Evolutionary conservation across 2,329 filamentous ascomycete species (phyloP), one percentile per base, ranked within the genome.

Genomic region (Colletotrichum liriopes): DNA sequence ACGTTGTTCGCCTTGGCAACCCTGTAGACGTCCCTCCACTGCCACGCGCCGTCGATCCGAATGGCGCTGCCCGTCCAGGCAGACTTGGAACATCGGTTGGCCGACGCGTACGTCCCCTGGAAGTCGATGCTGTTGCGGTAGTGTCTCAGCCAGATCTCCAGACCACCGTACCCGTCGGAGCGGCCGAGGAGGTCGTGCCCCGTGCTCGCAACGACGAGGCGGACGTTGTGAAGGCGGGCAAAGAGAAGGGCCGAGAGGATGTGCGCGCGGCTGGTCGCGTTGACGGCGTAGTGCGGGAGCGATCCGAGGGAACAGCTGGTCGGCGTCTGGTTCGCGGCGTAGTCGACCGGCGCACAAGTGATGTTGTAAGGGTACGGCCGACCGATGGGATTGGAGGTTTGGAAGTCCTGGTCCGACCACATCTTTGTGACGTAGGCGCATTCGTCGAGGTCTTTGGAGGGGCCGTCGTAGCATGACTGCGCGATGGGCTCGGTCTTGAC

Each of bases 111-210:
- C 12, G 12, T 69, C n/a, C 54, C 12, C 26, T 78, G 75, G 68
- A 79, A 79, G 11, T 71, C 55, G 66, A 82, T 79, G 54, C 66
- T 58, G 73, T 82, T 78, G 18, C 82, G 75, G 70, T 78, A 77
- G 64, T 83, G 72, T 32, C 78, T 78, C 5, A 74, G 76, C 81
- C 81, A 81, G 43, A 83, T 68, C 29, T 75, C 76, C 11, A 83
- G 76, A 4, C 76, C 78, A 20, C 80, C 79, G 26, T 77, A 79
- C 5, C 80, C 81, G 43, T 79, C 77, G 23, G 77, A 77, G 35
- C 81, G 77, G 2, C 82, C 82, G 26, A 81, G 76, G 45, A 81
- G 79, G 63, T 86, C 83, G 74, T 86, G 84, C 0, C 84, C 85
- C 0, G 84, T 86, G 67, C 82, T 83, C 18, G 81, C 81, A 54